Evolutionary conservation across 2,329 filamentous ascomycete genomes (phyloP).

Genomic region (Lojkania enalia): DNA sequence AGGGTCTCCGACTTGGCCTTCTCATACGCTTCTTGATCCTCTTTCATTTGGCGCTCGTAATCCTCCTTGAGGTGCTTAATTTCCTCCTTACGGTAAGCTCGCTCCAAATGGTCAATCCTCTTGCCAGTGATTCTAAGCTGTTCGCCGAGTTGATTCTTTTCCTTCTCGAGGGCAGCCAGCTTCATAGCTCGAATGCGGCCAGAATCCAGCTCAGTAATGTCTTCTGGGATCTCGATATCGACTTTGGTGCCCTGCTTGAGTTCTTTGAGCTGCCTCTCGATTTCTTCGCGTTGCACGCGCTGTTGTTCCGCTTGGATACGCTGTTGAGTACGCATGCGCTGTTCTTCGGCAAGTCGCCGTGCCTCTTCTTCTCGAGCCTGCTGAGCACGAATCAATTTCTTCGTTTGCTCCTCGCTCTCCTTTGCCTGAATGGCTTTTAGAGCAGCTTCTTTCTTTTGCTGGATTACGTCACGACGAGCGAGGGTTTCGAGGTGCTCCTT

Average conservation of each 20-base stretch:
- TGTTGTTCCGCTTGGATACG: conserved; percentile 66
- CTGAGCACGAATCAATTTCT: conserved; percentile 83
- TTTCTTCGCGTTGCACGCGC: conserved; percentile 54
- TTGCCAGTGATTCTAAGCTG: conserved; percentile 90
- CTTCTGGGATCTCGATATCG: conserved; percentile 78
- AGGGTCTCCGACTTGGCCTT: conserved; percentile 76
- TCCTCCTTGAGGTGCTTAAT: conserved; percentile 86
- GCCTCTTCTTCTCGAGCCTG: conserved; percentile 88
- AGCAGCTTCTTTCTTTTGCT: conserved; percentile 96
- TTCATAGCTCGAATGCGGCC: conserved; percentile 86
- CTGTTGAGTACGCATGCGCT: conserved; percentile 87
- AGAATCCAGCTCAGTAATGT: conserved; percentile 68
- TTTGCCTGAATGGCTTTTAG: conserved; percentile 83
- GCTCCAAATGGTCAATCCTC: conserved; percentile 94
- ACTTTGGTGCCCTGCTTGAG: conserved; percentile 89
- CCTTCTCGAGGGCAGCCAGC: conserved; percentile 91
- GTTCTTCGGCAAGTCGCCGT: conserved; percentile 86
- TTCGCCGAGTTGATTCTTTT: conserved; percentile 95
- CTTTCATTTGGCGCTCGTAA: conserved; percentile 79
- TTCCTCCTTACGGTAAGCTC: conserved; percentile 95
- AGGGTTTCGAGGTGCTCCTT: conserved; percentile 87
- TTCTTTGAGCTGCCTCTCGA: conserved; percentile 89
- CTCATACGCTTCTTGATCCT: conserved; percentile 80
- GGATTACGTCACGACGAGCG: conserved; percentile 84
- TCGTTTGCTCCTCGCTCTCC: conserved; percentile 89